Evolutionary conservation across 345 rosid genomes (phyloP), one percentile per base, ranked within the genome.

Genomic region (Acer yangbiense): DNA sequence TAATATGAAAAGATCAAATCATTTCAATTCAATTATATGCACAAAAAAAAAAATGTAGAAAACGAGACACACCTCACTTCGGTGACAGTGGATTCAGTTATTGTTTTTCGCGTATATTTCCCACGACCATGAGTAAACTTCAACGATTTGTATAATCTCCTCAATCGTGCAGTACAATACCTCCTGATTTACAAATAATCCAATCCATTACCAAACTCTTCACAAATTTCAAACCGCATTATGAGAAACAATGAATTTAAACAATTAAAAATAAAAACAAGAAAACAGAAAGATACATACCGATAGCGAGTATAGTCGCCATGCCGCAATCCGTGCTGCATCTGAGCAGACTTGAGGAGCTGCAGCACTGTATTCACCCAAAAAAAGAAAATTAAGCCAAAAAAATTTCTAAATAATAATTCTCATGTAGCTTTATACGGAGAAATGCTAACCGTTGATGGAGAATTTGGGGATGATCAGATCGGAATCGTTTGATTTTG

Each of bases 241-340:
- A 29, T 43, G 44, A n/a, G 64, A 52, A 46, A 12, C 58, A 25
- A 60, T 9, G 25, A 43, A 23, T 4, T 57, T 18, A 35, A 35
- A 50, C 3, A 39, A 13, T 0, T 3, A 18, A 11, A 61, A 9
- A 2, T 41, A 18, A 64, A 25, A 46, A 21, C 64, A 9, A 60
- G 64, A 27, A 35, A 11, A 7, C 44, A 20, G 1, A 5, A 63
- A 18, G 8, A 11, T 17, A 52, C 16, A 6, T 85, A 96, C 99
- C 99, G 82, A 78, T 96, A 96, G 41, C 97, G 97, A 74, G 94
- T 81, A 74, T 96, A 96, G 77, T 96, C 98, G 64, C 98, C 97
- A 50, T 91, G 99, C 69, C 98, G 95, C 88, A 96, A 78, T 69
- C 98, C 99, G 76, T 96, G 99, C 84, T 96, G 99, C 92, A 95